phyloP scores from a whole-genome alignment of 768 basidiomycete genomes.

The Postia placenta region DNA sequence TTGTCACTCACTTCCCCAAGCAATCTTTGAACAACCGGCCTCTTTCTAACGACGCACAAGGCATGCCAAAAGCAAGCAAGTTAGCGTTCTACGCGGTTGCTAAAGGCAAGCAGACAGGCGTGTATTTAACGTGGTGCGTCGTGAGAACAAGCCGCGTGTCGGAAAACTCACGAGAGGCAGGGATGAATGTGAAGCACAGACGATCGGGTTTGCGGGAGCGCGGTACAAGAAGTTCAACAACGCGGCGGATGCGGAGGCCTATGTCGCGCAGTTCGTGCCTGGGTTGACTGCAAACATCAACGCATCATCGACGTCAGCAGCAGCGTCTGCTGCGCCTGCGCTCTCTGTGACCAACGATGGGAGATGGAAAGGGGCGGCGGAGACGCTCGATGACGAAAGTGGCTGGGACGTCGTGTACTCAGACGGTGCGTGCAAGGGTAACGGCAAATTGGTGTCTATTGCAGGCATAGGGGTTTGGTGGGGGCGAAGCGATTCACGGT shows the following conservation, averaged over 20 bases:
- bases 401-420: slow-evolving; percentile 60
- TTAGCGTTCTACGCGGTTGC: slow-evolving; percentile 65
- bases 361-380: slow-evolving; percentile 8
- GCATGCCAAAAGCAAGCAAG: slow-evolving; percentile 35
- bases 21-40: no score
- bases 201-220: slow-evolving; percentile 57
- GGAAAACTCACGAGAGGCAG: slow-evolving; percentile 29
- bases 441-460: slow-evolving; percentile 58
- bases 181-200: slow-evolving; percentile 66
- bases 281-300: neutral
- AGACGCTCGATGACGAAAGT: slow-evolving; percentile 19
- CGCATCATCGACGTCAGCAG: neutral
- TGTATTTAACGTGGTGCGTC: slow-evolving; percentile 66
- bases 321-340: neutral
- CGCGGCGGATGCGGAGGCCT: slow-evolving; percentile 52
- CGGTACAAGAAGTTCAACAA: slow-evolving; percentile 63
- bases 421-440: slow-evolving; percentile 85
- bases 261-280: slow-evolving; percentile 24
- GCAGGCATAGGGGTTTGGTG: slow-evolving; percentile 93
- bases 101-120: slow-evolving; percentile 54
- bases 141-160: no score
- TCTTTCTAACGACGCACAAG: neutral
- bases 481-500: slow-evolving; percentile 65
- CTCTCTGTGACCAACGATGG: neutral
- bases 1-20: no score